Base-by-base conservation (phyloP, 352 stramenopile genomes). In the Globisporangium sylvaticum region DNA sequence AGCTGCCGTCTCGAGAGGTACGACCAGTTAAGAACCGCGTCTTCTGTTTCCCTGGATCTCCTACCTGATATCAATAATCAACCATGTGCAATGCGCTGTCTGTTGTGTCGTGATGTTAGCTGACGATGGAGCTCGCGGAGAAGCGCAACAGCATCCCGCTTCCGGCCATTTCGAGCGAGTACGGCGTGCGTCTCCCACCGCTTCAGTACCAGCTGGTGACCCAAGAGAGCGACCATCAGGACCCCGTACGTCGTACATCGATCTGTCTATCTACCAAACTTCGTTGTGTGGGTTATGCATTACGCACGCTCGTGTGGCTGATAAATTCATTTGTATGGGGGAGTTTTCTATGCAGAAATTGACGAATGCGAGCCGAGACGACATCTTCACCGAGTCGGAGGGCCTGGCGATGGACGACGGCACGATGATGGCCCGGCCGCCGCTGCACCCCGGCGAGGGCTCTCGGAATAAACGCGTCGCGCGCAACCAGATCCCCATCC, bases 71-170 rank as follows among this genome's bases (percentile, higher is more conserved):
- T n/a, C n/a, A n/a, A n/a, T n/a, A n/a, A n/a, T n/a, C n/a, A n/a
- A n/a, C n/a, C n/a, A n/a, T n/a, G n/a, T n/a, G n/a, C n/a, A n/a
- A 37, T 37, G 7, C 10, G 7, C 31, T 37, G 31, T 37, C 31
- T 37, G 31, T 37, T n/a, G 20, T 34, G 42, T 10, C 24, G 22
- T 34, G 10, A 48, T 14, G 29, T 32, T 18, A 95, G 86, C 59
- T 95, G 37, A 91, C 90, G 75, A 93, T 95, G 84, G 88, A 95
- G 70, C 65, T 95, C 46, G 88, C 88, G 2, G 83, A 95, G 32
- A 94, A 94, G 70, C 81, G 86, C 62, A 95, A 95, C 66, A 77
- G 74, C 44, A 78, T 95, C 27, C 84, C 86, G 10, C 67, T 95
- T 8, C 88, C 88, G 37, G 74, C 74, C 7, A 93, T 95, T 54